Evolutionary conservation across 768 basidiomycete species (phyloP), one percentile per base, ranked within the genome.

Genomic region (Agrocybe praecox): DNA sequence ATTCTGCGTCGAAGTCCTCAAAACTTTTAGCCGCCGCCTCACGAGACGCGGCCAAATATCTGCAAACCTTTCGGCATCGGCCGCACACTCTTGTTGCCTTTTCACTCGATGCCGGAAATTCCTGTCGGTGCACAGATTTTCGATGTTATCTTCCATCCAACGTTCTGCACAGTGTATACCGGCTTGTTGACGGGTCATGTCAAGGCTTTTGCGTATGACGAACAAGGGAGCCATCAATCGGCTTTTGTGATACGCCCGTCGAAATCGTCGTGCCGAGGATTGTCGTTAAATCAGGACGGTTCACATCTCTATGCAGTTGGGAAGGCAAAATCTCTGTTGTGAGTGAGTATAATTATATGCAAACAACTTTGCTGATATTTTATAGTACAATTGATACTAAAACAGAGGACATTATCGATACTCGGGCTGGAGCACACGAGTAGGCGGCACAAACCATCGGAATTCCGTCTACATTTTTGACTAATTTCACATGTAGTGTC

Each of bases 71-170:
- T 55, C 64, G 61, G 62, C 43, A 43, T 53, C 46, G 56, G 55
- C 66, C 62, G 64, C 56, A 49, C 32, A 2, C 32, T 44, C 22
- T 55, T 36, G 23, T 54, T 48, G 34, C 26, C 23, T 52, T 43
- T 55, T 36, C 58, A 56, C 62, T 59, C 61, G 48, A 81, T 81
- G 80, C 77, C 80, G 55, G 79, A 92, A 74, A 87, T 94, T 49
- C 76, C 80, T 19, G 80, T 89, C 45, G 85, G 85, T 47, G 83
- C 85, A 8, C 91, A 96, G 71, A 84, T 95, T 24, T 97, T 96
- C 72, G 96, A 96, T 75, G 76, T 97, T 42, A 83, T 81, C 1
- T 98, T 97, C 66, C 94, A 96, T 65, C 94, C 96, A 0, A 78
- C 77, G 5, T 66, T 81, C 47, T 74, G 86, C 1, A 78, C 85